Base-by-base conservation (phyloP, 768 basidiomycete species). In the Trametes cingulata region DNA sequence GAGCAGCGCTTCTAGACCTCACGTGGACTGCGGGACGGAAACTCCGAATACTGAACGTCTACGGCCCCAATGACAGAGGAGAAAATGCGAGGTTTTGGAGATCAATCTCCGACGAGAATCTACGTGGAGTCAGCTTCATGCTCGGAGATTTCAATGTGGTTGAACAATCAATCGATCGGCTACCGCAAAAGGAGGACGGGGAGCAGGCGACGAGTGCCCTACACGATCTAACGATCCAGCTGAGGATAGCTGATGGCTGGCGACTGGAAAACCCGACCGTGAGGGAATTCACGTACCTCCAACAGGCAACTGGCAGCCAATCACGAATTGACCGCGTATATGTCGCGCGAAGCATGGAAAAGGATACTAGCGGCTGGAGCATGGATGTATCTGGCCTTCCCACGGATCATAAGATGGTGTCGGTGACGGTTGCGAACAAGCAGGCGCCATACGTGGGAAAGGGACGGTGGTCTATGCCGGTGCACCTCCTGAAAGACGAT, bases 141-240 rank as follows among this genome's bases (percentile, higher is more conserved):
- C 6, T 25, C 13, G 24, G 24, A 9, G 45, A 82, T 58, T 76
- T 75, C 40, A 81, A 83, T 60, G 29, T 80, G 1, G 73, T 75
- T 0, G 77, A 81, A 25, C 24, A 46, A 9, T 5, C 2, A 2
- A 13, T 17, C 2, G 45, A 46, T 13, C 20, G 45, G 9, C 13
- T 46, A 2, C 45, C 45, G 22, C 10, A 9, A 12, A 24, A 25
- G 12, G 24, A 27, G 10, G 45, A 46, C 10, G 20, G 20, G 12
- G 12, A 42, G 17, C 6, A 9, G n/a, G 9, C 43, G 17, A 9
- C 10, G 3, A 13, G 9, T 1, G 24, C 24, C 1, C 22, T 46
- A 14, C 10, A 4, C 10, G 15, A 5, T 17, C 24, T 46, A 5
- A n/a, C 13, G 4, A 14, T 4, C 6, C 2, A 25, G 12, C 10